Conservation (phyloP, 1,284 basidiomycete species). For the Prillingera fragicola region DNA sequence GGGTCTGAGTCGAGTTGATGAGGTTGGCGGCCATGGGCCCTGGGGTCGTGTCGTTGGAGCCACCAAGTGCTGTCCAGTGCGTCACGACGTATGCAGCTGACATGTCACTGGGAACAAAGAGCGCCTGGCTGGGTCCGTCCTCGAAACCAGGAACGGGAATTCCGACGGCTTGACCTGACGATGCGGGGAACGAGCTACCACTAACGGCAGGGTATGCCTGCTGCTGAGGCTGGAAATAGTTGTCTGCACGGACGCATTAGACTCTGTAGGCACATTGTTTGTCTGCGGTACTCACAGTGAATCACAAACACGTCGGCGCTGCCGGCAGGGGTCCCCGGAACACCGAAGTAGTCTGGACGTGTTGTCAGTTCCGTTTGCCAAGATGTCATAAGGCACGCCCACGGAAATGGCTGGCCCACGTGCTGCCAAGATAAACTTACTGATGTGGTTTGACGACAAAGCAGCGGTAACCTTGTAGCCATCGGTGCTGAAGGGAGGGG, state of each 20-base stretch:
- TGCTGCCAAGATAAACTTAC: constrained; percentile 13
- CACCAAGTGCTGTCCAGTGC: constrained; percentile 46
- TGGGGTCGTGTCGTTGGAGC: constrained; percentile 29
- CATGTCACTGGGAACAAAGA: constrained; percentile 75
- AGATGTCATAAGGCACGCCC: too few species aligned
- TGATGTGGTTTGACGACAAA: constrained; percentile 45
- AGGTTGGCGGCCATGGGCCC: constrained; percentile 38
- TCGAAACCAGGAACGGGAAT: constrained; percentile 63
- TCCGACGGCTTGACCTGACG: constrained; percentile 66
- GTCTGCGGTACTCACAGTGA: constrained; percentile 60
- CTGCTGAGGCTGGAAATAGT: constrained; percentile 69
- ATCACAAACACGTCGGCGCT: constrained; percentile 76
- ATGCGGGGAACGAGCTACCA: constrained; percentile 61
- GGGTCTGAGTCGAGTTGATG: constrained; percentile 67
- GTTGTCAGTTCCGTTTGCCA: constrained; percentile 1
- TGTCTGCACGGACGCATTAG: constrained; percentile 51
- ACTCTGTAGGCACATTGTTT: constrained; percentile 3
- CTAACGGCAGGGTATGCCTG: constrained; percentile 57
- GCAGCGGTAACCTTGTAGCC: constrained; percentile 37
- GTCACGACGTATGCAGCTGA: constrained; percentile 68
- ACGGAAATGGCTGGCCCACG: too few species aligned
- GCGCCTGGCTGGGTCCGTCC: constrained; percentile 71
- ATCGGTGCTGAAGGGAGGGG: constrained; percentile 53
- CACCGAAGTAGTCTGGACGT: constrained; percentile 69
- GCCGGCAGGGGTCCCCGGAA: constrained; percentile 61